phyloP scores from a whole-genome alignment of 2,329 filamentous ascomycete genomes.

The Colletotrichum tanaceti region DNA sequence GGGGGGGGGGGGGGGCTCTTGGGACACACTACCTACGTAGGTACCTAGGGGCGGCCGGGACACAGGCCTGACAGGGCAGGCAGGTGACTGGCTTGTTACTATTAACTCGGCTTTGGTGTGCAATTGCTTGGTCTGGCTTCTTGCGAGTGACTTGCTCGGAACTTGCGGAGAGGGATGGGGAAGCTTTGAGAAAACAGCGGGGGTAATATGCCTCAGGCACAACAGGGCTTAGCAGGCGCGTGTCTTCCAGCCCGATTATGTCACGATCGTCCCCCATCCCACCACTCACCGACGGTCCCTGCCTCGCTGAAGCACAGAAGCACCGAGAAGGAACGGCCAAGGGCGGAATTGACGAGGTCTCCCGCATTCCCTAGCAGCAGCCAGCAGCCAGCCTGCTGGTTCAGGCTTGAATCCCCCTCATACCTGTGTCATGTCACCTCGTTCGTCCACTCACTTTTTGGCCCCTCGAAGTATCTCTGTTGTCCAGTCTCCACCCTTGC shows the following conservation, averaged over 20 bases:
- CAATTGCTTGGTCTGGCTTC: background rate
- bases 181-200: background rate
- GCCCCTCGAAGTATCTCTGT: background rate
- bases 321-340: constrained; percentile 5
- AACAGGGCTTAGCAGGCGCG: background rate
- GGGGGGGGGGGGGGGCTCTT: too few relatives aligned
- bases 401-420: constrained; percentile 9
- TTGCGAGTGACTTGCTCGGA: constrained; percentile 27
- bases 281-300: background rate
- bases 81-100: constrained; percentile 25
- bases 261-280: constrained; percentile 23
- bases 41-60: constrained; percentile 1
- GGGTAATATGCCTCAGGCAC: constrained; percentile 9
- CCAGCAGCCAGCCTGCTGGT: too few relatives aligned
- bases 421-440: background rate
- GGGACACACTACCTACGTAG: too few relatives aligned
- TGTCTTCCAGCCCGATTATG: constrained; percentile 25
- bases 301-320: constrained; percentile 17
- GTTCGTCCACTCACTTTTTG: constrained; percentile 16
- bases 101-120: constrained; percentile 3
- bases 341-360: constrained; percentile 18
- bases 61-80: constrained; percentile 10
- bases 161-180: constrained; percentile 30
- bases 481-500: background rate
- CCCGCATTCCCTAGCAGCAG: constrained; percentile 4